Conservation (phyloP, 75 land plant species). For the Larix kaempferi region DNA sequence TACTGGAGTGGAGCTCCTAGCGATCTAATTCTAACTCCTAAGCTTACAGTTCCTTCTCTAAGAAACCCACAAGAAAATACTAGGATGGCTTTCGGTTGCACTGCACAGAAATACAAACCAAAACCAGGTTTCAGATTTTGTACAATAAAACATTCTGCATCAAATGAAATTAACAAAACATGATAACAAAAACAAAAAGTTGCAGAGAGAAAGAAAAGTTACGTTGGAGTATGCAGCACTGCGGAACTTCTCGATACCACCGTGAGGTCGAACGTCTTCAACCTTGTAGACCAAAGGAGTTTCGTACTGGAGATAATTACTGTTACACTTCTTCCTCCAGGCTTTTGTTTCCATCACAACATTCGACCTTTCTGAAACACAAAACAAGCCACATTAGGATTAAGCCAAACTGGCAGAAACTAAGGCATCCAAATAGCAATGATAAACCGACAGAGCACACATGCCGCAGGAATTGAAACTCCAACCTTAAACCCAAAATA, state of each 20-base stretch:
- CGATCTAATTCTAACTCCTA: neutral
- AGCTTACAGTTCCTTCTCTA: neutral
- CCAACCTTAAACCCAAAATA: no score
- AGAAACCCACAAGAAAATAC: slow-evolving; percentile 12
- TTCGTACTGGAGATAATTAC: slow-evolving; percentile 53
- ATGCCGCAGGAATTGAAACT: no score
- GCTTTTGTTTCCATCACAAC: slow-evolving; percentile 39
- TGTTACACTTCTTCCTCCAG: slow-evolving; percentile 18
- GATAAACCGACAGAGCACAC: no score
- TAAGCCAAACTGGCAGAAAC: no score
- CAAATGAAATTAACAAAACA: neutral
- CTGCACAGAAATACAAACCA: slow-evolving; percentile 39
- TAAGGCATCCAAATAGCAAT: no score
- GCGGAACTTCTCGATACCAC: slow-evolving; percentile 79
- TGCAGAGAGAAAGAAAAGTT: slow-evolving; percentile 10
- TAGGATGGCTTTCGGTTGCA: slow-evolving; percentile 87
- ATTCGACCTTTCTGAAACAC: slow-evolving; percentile 26
- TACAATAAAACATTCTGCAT: neutral
- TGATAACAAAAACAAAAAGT: neutral
- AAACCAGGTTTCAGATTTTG: neutral
- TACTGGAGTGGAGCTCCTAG: neutral
- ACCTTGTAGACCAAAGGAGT: slow-evolving; percentile 78
- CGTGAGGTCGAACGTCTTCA: slow-evolving; percentile 82
- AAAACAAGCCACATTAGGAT: neutral
- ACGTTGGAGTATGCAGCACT: slow-evolving; percentile 93